Evolutionary conservation across 257 asterid genomes (phyloP).

Genomic region (Solanum etuberosum): DNA sequence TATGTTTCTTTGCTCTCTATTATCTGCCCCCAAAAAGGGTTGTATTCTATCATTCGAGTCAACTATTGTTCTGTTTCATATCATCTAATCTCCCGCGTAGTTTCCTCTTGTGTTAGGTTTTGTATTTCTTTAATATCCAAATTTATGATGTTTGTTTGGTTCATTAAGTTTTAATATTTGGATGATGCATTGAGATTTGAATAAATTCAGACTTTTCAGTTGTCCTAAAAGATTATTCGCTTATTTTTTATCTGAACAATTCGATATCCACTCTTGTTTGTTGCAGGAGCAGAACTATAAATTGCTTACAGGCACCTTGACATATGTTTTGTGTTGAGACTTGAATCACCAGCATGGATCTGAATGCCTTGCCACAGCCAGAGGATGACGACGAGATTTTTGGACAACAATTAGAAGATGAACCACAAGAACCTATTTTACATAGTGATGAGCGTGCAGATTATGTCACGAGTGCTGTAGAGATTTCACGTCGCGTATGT

Average conservation of each 20-base stretch:
- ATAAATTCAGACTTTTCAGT: not conserved
- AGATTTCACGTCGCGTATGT: conserved; percentile 57
- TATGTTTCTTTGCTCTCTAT: not conserved
- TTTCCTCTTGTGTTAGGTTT: not conserved
- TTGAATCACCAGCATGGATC: conserved; percentile 80
- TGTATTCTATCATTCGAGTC: not conserved
- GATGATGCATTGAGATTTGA: not conserved
- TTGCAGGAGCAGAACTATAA: not conserved
- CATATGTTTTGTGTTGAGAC: conserved; percentile 36
- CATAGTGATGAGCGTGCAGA: conserved; percentile 43
- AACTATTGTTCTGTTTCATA: not conserved
- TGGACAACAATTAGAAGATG: conserved; percentile 54
- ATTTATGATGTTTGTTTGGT: not conserved
- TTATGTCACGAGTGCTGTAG: conserved; percentile 30
- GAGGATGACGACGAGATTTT: conserved; percentile 80
- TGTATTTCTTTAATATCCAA: not conserved
- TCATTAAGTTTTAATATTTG: not conserved
- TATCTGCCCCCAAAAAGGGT: not conserved
- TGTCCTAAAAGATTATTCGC: not conserved
- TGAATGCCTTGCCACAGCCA: conserved; percentile 87
- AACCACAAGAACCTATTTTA: conserved; percentile 30
- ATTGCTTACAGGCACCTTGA: not conserved
- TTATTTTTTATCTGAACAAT: not conserved
- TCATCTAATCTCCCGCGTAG: not conserved
- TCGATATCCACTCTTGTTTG: not conserved